Evolutionary conservation across 2,329 filamentous ascomycete genomes (phyloP), one percentile per base, ranked within the genome.

Genomic region (Westerdykella aurantiaca): DNA sequence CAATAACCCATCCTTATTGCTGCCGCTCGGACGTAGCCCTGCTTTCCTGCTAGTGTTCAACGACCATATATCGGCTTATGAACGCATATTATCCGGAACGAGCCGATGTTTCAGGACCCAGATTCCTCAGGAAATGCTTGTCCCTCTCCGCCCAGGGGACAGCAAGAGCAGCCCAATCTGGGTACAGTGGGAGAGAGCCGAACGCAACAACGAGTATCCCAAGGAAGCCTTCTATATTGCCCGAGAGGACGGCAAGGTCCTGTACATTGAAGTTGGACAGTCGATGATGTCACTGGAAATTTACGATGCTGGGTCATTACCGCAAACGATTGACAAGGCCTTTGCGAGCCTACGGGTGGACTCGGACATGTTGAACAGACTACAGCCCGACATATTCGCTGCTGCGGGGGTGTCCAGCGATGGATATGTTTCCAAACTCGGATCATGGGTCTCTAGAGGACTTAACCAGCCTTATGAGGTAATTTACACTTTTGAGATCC

Each of bases 181-280:
- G 86, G 85, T 85, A 3, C 81, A 85, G 18, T 98, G 91, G 90
- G 81, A 88, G 22, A 80, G 87, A 46, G 86, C 89, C 2, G 77
- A 81, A 46, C 82, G 91, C 6, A 77, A 63, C 43, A 51, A 53
- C 14, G 55, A 81, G 18, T 76, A 76, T 47, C 71, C 72, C 14
- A 81, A 82, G 31, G 93, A 97, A 58, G 81, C 84, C 47, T 81
- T 97, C 39, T 95, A 93, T 59, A 72, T 98, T 13, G 86, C 85
- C 10, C 81, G 90, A 43, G 91, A 97, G 68, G 91, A 97, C 60
- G 93, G 93, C 3, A 72, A 83, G 39, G 76, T 96, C 9, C 78
- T 83, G 42, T 86, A 85, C 51, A 68, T 91, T 4, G 82, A 88
- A 52, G 80, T 88, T 46, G 53, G 52, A 35, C 75, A 75, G 5